phyloP scores from a whole-genome alignment of 2,329 filamentous ascomycete species.

The Fusarium sp. region DNA sequence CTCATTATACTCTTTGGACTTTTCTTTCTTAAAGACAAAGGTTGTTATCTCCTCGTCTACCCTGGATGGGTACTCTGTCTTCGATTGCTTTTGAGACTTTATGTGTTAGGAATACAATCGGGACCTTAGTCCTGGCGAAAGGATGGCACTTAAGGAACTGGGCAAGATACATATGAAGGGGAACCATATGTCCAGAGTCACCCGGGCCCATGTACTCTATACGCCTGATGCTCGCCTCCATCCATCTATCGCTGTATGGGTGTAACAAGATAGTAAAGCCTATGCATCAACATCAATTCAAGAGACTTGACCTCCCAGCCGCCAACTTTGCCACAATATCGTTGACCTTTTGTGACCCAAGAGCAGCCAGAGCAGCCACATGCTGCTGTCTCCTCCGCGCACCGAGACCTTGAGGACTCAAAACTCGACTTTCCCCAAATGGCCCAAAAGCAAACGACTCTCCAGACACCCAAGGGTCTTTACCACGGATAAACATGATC shows the following conservation, averaged over 20 bases:
- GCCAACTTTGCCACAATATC: background rate
- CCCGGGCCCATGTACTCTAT: background rate
- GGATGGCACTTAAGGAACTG: background rate
- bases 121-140: background rate
- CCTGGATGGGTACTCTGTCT: background rate
- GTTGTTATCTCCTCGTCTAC: background rate
- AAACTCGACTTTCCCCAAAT: constrained; percentile 40
- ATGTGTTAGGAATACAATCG: background rate
- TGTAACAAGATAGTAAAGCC: background rate
- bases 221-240: background rate
- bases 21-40: background rate
- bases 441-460: constrained; percentile 50
- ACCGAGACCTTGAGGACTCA: background rate
- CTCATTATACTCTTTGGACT: background rate
- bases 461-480: constrained; percentile 49
- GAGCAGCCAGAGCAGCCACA: background rate
- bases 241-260: background rate
- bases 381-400: background rate
- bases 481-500: constrained; percentile 51
- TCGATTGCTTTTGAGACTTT: background rate
- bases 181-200: background rate
- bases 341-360: background rate
- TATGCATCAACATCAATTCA: background rate
- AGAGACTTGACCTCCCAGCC: background rate
- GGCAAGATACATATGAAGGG: background rate